Percentiles rank a stretch among this genome's conserved stretches.
These are phyloP conservation scores for Theileria parva DNA, from an alignment of 169 alveolate genomes.

Conservation along the genomic window DNA sequence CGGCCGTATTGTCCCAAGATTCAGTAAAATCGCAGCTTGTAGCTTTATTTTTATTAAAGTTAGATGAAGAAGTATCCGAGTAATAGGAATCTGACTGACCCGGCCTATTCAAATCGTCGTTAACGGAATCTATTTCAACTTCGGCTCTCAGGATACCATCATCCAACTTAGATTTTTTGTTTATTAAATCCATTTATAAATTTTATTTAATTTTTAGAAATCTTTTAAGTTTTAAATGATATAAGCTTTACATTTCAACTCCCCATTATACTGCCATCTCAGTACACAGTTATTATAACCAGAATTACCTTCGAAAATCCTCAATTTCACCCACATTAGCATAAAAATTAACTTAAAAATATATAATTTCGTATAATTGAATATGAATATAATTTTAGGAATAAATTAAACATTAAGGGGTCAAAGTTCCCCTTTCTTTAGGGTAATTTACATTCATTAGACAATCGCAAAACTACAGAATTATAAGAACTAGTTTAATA, in stretches of 20 bases:
- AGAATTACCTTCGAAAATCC: background rate
- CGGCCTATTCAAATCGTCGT: background rate
- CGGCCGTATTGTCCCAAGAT: background rate
- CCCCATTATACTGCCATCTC: background rate
- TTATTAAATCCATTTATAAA: background rate
- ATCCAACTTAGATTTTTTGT: background rate
- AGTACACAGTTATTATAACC: background rate
- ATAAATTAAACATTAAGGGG: background rate
- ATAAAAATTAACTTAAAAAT: background rate
- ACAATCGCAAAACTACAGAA: constrained; percentile 4
- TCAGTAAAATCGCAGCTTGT: background rate
- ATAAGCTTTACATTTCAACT: background rate
- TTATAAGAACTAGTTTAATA: background rate
- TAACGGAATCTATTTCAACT: constrained; percentile 3
- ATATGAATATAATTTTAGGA: background rate
- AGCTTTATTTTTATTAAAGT: background rate
- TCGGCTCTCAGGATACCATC: background rate
- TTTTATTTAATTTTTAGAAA: no score
- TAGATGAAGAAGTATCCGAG: background rate
- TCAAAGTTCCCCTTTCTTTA: background rate
- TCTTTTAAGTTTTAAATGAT: no score
- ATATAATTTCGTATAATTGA: background rate
- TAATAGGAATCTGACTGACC: background rate
- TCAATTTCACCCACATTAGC: background rate
- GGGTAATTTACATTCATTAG: constrained; percentile 1